A percentile compares a stretch with the other conserved stretches of the same genome.
Conservation (phyloP, 148 eudicot species). For the Rhododendron ovatum region DNA sequence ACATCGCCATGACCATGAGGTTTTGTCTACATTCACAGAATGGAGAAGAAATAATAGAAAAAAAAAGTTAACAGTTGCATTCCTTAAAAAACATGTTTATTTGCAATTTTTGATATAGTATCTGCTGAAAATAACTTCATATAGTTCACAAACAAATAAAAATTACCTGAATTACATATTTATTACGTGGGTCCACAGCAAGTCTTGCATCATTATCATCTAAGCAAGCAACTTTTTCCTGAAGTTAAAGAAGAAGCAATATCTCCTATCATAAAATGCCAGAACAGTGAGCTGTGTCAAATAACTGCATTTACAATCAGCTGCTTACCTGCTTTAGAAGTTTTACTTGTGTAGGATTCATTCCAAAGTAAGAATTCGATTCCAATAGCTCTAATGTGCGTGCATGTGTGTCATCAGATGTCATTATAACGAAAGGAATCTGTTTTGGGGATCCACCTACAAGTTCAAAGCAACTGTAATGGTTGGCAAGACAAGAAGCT, state of each 20-base stretch:
- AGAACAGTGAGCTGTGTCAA: neutral
- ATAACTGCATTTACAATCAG: neutral
- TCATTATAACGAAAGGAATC: constrained; percentile 90
- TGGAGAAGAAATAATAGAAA: neutral
- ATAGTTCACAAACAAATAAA: neutral
- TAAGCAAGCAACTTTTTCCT: constrained; percentile 99
- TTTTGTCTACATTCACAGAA: constrained; percentile 55
- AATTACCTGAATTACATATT: constrained; percentile 76
- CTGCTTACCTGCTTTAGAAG: constrained; percentile 79
- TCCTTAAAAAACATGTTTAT: neutral
- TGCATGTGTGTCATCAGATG: constrained; percentile 92
- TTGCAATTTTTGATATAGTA: neutral
- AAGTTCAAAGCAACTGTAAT: constrained; percentile 19
- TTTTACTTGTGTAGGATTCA: constrained; percentile 74
- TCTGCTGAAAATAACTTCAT: neutral
- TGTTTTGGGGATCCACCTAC: constrained; percentile 59
- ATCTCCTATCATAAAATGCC: neutral
- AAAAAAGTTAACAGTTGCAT: neutral
- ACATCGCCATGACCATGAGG: constrained; percentile 99
- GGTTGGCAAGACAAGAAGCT: neutral
- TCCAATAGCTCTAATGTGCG: constrained; percentile 65
- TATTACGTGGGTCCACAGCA: constrained; percentile 72
- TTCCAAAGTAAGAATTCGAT: constrained; percentile 86
- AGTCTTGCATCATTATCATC: constrained; percentile 96
- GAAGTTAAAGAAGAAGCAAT: constrained; percentile 13